Percentiles rank a stretch among this genome's conserved stretches.
Evolutionary conservation across 768 basidiomycete genomes (phyloP).

Genomic region (Pleurotus eryngii): DNA sequence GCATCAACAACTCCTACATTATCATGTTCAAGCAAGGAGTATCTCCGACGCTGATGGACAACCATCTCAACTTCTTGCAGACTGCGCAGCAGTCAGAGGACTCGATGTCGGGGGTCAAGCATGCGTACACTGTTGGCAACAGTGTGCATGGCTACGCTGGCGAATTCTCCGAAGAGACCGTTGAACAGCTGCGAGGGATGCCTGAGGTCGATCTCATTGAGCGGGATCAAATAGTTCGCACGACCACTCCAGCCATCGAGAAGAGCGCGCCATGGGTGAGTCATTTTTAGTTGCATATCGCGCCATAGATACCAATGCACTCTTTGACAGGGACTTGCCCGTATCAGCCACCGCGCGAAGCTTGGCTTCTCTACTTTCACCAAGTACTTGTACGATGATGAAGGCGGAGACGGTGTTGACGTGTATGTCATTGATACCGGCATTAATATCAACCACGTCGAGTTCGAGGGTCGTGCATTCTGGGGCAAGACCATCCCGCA

Average conservation of each 20-base stretch:
- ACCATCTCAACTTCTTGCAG: slow-evolving; percentile 79
- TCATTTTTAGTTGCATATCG: slow-evolving; percentile 12
- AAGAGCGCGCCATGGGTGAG: slow-evolving; percentile 83
- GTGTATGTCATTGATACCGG: slow-evolving; percentile 89
- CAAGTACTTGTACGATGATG: slow-evolving; percentile 66
- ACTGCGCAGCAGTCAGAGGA: slow-evolving; percentile 49
- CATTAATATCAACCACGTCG: slow-evolving; percentile 79
- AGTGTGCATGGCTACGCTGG: slow-evolving; percentile 81
- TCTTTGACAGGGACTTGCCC: slow-evolving; percentile 77
- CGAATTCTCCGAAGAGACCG: slow-evolving; percentile 61
- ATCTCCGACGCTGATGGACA: slow-evolving; percentile 52
- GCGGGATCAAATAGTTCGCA: slow-evolving; percentile 88
- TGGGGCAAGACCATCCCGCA: slow-evolving; percentile 94
- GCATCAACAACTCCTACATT: slow-evolving; percentile 91
- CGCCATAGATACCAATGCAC: neutral
- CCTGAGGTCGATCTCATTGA: slow-evolving; percentile 94
- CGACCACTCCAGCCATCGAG: slow-evolving; percentile 54
- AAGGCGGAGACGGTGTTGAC: slow-evolving; percentile 91
- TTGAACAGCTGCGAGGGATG: slow-evolving; percentile 74
- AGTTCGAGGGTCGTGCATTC: slow-evolving; percentile 84
- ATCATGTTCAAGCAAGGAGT: slow-evolving; percentile 80
- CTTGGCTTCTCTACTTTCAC: slow-evolving; percentile 81
- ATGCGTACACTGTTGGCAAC: slow-evolving; percentile 63
- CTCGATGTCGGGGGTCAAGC: slow-evolving; percentile 51
- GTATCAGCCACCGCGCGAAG: slow-evolving; percentile 81